Conservation (phyloP, 140 eudicot species). For the Flaveria floridana region DNA sequence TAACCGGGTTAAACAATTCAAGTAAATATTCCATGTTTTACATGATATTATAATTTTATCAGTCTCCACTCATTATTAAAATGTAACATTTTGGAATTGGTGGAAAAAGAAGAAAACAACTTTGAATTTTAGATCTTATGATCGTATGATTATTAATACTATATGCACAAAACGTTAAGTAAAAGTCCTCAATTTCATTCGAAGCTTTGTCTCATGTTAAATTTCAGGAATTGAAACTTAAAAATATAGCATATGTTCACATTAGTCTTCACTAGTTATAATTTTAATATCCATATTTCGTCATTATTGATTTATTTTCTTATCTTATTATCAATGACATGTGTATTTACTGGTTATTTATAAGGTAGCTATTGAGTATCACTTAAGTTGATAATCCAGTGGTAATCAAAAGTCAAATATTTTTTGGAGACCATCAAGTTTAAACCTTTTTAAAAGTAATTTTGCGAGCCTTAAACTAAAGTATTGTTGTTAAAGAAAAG, state of each 20-base stretch:
- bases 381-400: too few species aligned
- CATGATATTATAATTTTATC: background rate
- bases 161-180: constrained; percentile 12
- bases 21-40: background rate
- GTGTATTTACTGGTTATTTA: background rate
- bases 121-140: constrained; percentile 21
- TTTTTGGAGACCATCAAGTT: too few species aligned
- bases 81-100: background rate
- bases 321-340: background rate
- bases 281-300: background rate
- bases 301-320: background rate
- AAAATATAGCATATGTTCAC: background rate
- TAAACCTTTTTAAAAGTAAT: too few species aligned
- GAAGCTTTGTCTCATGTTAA: constrained; percentile 23
- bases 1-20: background rate
- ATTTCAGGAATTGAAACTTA: background rate
- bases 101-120: constrained; percentile 4
- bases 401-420: too few species aligned
- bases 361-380: too few species aligned
- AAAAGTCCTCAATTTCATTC: constrained; percentile 20
- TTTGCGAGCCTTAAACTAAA: too few species aligned
- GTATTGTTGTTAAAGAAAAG: too few species aligned
- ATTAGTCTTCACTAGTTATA: background rate
- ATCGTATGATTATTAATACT: background rate
- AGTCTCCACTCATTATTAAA: background rate